Evolutionary conservation across 2,329 filamentous ascomycete genomes (phyloP).

Genomic region (Colletotrichum echinochloae): DNA sequence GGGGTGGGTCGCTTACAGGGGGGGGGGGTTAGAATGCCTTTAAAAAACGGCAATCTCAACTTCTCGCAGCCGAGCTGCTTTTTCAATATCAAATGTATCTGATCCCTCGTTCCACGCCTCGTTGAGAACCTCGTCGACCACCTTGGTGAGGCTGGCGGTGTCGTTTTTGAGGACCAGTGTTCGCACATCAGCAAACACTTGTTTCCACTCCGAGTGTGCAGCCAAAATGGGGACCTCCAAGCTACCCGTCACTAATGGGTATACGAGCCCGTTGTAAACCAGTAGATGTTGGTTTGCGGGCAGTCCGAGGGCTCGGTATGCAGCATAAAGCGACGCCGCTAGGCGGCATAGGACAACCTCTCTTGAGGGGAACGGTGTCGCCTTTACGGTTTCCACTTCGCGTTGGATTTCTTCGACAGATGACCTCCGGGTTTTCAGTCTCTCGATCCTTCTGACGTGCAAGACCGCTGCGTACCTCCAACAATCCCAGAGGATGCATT

Average conservation of each 20-base stretch:
- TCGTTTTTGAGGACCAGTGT: slow-evolving; percentile 21
- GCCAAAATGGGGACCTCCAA: slow-evolving; percentile 44
- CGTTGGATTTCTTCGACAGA: neutral
- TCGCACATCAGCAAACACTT: slow-evolving; percentile 26
- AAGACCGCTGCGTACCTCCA: slow-evolving; percentile 46
- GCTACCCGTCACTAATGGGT: slow-evolving; percentile 45
- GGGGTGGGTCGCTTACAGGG: too few relatives aligned
- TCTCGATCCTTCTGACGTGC: slow-evolving; percentile 38
- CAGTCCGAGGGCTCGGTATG: slow-evolving; percentile 39
- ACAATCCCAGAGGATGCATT: slow-evolving; percentile 48
- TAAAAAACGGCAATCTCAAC: slow-evolving; percentile 41
- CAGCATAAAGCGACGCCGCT: slow-evolving; percentile 44
- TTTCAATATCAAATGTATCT: slow-evolving; percentile 36
- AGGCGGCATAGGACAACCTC: slow-evolving; percentile 45
- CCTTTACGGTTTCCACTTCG: neutral
- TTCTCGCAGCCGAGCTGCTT: slow-evolving; percentile 27
- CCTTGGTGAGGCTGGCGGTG: slow-evolving; percentile 13
- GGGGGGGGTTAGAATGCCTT: too few relatives aligned
- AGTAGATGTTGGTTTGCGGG: slow-evolving; percentile 42
- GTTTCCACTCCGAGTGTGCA: slow-evolving; percentile 40
- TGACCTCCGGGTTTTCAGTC: neutral
- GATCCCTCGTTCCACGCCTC: slow-evolving; percentile 34
- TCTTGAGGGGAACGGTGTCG: slow-evolving; percentile 12
- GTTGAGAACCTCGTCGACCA: slow-evolving; percentile 25
- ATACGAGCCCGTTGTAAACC: slow-evolving; percentile 45